Base-by-base conservation (phyloP, 768 basidiomycete genomes). In the Tephrocybe sp. region DNA sequence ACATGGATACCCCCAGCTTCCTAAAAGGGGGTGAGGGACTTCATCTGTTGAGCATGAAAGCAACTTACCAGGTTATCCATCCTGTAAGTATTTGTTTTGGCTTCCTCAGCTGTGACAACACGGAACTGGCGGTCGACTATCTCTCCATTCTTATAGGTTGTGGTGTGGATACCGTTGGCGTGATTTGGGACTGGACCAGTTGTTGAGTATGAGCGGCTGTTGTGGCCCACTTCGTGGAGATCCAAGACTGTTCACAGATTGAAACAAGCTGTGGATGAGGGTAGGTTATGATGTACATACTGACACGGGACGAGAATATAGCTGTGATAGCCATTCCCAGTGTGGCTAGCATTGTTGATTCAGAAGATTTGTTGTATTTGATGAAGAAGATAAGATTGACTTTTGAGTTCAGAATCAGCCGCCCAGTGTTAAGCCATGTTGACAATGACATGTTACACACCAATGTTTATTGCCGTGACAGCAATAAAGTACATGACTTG, bases 311-410 rank as follows among this genome's bases (percentile, higher is more conserved):
- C 3, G 58, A 59, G 27, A 57, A 59, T 8, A 59, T 59, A 5
- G 58, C 55, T 3, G 58, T 59, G 5, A 54, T 35, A 7, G 58
- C 58, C 41, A 59, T 59, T 15, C 58, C 58, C n/a, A 59, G 37
- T n/a, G 52, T 59, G 9, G 58, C 58, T 12, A 59, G 53, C 58
- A 59, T 59, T 0, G 58, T 59, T 9, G 58, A 59, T 38, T 56
- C 53, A 2, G 55, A 59, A 4, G 47, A 44, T 12, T 52, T 51
- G 28, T 57, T 57, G 47, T 44, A 59, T 19, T 54, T 54, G 47
- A 59, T 44, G 44, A 59, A 59, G 36, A 59, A 59, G 12, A 59
- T 41, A 7, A 59, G 53, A 40, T 59, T 59, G 25, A 56, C 58
- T 59, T 22, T 31, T 37, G 36, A 19, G 8, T 21, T 15, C 3